A percentile compares a stretch with the other conserved stretches of the same genome.
Conservation (phyloP, 1,284 basidiomycete species). For the Ceratobasidium papillatum region DNA sequence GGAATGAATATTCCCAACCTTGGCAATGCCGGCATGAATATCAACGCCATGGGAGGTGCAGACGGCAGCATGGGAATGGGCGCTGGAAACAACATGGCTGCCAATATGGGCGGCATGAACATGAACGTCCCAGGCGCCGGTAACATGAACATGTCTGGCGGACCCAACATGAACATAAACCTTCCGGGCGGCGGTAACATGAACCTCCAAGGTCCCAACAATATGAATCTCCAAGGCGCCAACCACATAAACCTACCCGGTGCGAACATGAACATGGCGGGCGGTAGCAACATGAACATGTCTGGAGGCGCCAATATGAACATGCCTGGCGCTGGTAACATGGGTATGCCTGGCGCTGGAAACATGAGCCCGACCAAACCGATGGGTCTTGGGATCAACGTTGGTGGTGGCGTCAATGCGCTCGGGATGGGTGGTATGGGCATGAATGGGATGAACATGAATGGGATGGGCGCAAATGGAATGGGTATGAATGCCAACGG, state of each 20-base stretch:
- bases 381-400: slow-evolving; percentile 40
- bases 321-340: slow-evolving; percentile 42
- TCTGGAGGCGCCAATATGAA: slow-evolving; percentile 31
- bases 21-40: slow-evolving; percentile 26
- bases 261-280: slow-evolving; percentile 20
- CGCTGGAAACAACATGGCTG: slow-evolving; percentile 10
- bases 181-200: slow-evolving; percentile 17
- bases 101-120: slow-evolving; percentile 37
- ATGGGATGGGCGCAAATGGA: not conserved
- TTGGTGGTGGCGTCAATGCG: slow-evolving; percentile 30
- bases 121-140: slow-evolving; percentile 47
- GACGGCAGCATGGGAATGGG: slow-evolving; percentile 5
- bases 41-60: slow-evolving; percentile 18
- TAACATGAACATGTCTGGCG: slow-evolving; percentile 18
- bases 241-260: slow-evolving; percentile 21
- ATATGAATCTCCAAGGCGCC: slow-evolving; percentile 39
- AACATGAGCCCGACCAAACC: slow-evolving; percentile 42
- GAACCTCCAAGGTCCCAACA: slow-evolving; percentile 1
- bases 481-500: slow-evolving; percentile 12
- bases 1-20: slow-evolving; percentile 26
- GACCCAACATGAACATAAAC: slow-evolving; percentile 43
- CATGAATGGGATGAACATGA: slow-evolving; percentile 42
- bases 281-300: slow-evolving; percentile 43
- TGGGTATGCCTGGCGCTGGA: slow-evolving; percentile 41
- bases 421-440: slow-evolving; percentile 43